These are phyloP conservation scores for Scenedesmus sp. DNA, from an alignment of 163 green algal species.

Conservation along the genomic window DNA sequence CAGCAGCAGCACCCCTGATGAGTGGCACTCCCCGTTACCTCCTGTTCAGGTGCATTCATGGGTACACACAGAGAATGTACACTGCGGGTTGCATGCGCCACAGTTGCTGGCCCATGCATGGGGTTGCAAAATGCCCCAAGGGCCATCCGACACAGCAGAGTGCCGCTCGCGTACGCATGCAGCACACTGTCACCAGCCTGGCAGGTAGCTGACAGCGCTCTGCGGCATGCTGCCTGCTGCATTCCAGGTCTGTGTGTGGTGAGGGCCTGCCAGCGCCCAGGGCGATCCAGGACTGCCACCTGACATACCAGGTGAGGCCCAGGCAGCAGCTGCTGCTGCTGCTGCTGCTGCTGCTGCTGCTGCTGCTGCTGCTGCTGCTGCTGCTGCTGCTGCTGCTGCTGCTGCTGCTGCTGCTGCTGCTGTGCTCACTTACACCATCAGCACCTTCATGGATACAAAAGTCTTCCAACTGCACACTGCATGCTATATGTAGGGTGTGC, in stretches of 20 bases:
- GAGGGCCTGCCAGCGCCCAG: slow-evolving; percentile 66
- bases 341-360: not conserved
- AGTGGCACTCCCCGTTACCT: slow-evolving; percentile 74
- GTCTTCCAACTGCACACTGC: too few species aligned
- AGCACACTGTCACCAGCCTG: not conserved
- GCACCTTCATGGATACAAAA: too few species aligned
- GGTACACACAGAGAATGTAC: not conserved
- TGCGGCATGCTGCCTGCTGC: not conserved
- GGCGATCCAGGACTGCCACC: slow-evolving; percentile 61
- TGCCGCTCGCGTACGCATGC: not conserved
- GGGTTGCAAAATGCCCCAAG: too few species aligned
- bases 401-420: too few species aligned
- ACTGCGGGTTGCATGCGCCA: not conserved
- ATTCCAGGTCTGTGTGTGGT: slow-evolving; percentile 65
- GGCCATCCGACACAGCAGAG: too few species aligned
- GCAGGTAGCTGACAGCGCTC: not conserved
- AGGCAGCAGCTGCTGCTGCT: not conserved
- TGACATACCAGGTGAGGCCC: slow-evolving; percentile 65
- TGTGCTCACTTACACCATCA: not conserved
- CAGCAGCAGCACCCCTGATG: slow-evolving; percentile 60
- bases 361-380: too few species aligned
- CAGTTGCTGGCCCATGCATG: too few species aligned
- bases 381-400: too few species aligned
- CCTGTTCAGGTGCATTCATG: slow-evolving; percentile 62
- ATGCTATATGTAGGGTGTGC: too few species aligned